phyloP scores from a whole-genome alignment of 23 red algal species.

The Agarophyton chilense region DNA sequence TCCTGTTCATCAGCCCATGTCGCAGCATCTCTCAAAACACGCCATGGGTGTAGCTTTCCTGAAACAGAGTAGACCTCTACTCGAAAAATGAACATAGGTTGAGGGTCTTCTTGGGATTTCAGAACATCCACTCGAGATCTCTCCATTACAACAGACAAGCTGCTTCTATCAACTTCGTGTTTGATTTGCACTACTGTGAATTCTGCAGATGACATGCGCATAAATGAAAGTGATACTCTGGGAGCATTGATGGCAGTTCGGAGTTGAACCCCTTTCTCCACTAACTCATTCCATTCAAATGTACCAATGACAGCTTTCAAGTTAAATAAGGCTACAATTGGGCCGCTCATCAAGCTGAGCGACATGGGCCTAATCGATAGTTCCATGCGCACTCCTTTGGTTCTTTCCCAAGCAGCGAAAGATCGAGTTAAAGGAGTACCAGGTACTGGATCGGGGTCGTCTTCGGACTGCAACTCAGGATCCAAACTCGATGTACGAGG shows the following conservation, averaged over 20 bases:
- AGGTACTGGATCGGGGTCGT: not conserved
- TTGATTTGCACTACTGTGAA: conserved; percentile 41
- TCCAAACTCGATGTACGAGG: not conserved
- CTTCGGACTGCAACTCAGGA: not conserved
- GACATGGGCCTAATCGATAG: conserved; percentile 62
- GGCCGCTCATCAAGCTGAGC: conserved; percentile 50
- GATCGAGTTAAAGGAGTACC: conserved; percentile 56
- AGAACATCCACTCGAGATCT: conserved; percentile 55
- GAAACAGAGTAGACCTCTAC: conserved; percentile 39
- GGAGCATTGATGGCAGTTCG: conserved; percentile 42
- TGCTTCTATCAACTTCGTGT: conserved; percentile 33
- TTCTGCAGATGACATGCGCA: conserved; percentile 58
- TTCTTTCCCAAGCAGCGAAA: conserved; percentile 71
- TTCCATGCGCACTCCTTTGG: conserved; percentile 69
- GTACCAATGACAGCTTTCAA: conserved; percentile 49
- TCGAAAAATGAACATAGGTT: conserved; percentile 62
- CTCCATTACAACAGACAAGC: conserved; percentile 59
- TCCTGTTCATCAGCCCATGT: conserved; percentile 70
- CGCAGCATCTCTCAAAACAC: conserved; percentile 49
- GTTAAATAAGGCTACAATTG: conserved; percentile 59
- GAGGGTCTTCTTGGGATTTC: conserved; percentile 58
- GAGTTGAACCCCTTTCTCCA: conserved; percentile 56
- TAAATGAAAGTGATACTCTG: conserved; percentile 53
- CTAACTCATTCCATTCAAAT: conserved; percentile 69
- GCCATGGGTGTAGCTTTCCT: conserved; percentile 53